These are phyloP conservation scores for Huntiella moniliformis DNA, from an alignment of 2,329 filamentous ascomycete genomes.

Conservation along the genomic window DNA sequence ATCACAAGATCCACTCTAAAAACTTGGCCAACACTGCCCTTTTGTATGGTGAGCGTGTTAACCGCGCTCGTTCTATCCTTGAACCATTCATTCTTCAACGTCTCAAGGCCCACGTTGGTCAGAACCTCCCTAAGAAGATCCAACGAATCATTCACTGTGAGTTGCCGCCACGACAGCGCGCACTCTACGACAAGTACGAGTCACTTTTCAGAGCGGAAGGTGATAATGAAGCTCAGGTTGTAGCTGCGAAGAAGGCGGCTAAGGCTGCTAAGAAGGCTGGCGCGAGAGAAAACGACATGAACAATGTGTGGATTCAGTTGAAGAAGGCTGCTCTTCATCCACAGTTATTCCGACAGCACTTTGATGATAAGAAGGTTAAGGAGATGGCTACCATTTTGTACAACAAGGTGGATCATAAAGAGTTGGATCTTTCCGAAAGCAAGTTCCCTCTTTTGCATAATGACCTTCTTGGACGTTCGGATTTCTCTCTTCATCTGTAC, in stretches of 20 bases:
- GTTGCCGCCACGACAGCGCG: constrained; percentile 52
- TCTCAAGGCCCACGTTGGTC: constrained; percentile 83
- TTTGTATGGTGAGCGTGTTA: constrained; percentile 71
- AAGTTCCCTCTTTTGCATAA: constrained; percentile 33
- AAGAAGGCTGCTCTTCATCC: constrained; percentile 87
- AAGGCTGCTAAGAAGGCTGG: constrained; percentile 24
- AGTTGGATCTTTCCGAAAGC: constrained; percentile 32
- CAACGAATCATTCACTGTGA: constrained; percentile 64
- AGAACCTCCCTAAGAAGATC: constrained; percentile 62
- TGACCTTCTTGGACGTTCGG: constrained; percentile 39
- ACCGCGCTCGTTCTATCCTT: constrained; percentile 74
- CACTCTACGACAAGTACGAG: constrained; percentile 50
- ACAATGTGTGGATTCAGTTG: constrained; percentile 72
- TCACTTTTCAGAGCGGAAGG: constrained; percentile 42
- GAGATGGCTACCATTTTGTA: constrained; percentile 65
- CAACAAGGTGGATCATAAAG: constrained; percentile 40
- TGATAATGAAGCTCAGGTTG: too few relatives aligned
- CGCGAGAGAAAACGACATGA: constrained; percentile 33
- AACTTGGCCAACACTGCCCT: constrained; percentile 66
- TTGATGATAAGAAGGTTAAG: constrained; percentile 52
- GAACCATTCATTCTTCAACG: constrained; percentile 87
- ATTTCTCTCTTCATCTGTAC: constrained; percentile 48
- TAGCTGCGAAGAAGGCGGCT: not conserved
- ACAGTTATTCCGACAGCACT: constrained; percentile 67
- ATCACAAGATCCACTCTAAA: constrained; percentile 71